A percentile compares a stretch with the other conserved stretches of the same genome.
Evolutionary conservation across 805 yeast genomes (phyloP).

Genomic region (Yarrowia phangngaensis): DNA sequence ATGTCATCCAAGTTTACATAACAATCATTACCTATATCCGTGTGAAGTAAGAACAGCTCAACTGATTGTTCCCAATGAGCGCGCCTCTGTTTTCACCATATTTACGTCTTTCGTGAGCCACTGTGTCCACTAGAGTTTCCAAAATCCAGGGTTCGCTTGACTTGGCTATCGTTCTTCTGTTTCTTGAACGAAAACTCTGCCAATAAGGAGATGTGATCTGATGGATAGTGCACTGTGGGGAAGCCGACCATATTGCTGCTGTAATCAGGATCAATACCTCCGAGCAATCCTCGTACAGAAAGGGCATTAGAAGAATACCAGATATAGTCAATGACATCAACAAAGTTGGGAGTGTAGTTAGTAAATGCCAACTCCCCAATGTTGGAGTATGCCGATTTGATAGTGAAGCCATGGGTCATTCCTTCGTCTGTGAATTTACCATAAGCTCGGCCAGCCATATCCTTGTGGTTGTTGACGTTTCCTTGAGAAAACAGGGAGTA

Average conservation of each 20-base stretch:
- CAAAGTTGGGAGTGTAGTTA: conserved; percentile 88
- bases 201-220: conserved; percentile 89
- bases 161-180: conserved; percentile 30
- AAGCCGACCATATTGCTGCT: conserved; percentile 76
- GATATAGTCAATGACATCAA: conserved; percentile 89
- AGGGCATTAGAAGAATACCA: conserved; percentile 87
- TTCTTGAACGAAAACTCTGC: conserved; percentile 65
- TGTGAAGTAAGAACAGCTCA: conserved; percentile 5
- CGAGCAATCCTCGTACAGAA: conserved; percentile 79
- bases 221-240: conserved; percentile 90
- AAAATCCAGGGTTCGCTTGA: conserved; percentile 12
- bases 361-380: conserved; percentile 93
- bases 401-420: conserved; percentile 70
- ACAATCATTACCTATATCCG: conserved; percentile 19
- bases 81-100: not conserved
- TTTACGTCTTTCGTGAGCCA: conserved; percentile 22
- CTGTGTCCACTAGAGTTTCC: conserved; percentile 24
- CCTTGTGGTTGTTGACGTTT: conserved; percentile 69
- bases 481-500: conserved; percentile 85
- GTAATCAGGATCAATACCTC: conserved; percentile 77
- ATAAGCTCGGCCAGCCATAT: conserved; percentile 80
- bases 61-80: not conserved
- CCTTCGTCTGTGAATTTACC: conserved; percentile 88
- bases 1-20: not conserved
- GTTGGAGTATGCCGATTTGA: conserved; percentile 79